These are phyloP conservation scores for Leccinum arenicola DNA, from an alignment of 768 basidiomycete species.

Conservation along the genomic window DNA sequence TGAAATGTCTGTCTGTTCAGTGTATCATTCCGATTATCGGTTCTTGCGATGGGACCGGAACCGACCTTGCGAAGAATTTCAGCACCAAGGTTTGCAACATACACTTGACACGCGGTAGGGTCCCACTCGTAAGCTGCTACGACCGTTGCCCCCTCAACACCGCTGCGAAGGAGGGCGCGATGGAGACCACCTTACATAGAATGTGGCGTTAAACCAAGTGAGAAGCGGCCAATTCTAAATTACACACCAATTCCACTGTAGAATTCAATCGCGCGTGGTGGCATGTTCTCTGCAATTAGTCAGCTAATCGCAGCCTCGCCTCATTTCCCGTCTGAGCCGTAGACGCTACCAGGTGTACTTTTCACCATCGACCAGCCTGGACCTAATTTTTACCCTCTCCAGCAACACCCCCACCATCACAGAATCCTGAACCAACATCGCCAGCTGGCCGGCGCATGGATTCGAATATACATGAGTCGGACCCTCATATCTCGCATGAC, in stretches of 20 bases:
- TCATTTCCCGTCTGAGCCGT: slow-evolving; percentile 6
- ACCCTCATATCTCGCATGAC: slow-evolving; percentile 2
- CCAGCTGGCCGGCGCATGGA: slow-evolving; percentile 8
- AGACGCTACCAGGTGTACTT: not conserved
- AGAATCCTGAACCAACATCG: not conserved
- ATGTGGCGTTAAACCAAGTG: not conserved
- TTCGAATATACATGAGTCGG: not conserved
- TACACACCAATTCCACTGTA: slow-evolving; percentile 73
- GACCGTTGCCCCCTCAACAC: slow-evolving; percentile 41
- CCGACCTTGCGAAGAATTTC: slow-evolving; percentile 40
- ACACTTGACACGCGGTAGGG: slow-evolving; percentile 68
- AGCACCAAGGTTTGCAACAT: slow-evolving; percentile 55
- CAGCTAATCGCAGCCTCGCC: slow-evolving; percentile 20
- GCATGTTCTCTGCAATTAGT: slow-evolving; percentile 11
- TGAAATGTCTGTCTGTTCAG: slow-evolving; percentile 55
- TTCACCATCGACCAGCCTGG: slow-evolving; percentile 8
- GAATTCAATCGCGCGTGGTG: slow-evolving; percentile 50
- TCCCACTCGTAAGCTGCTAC: slow-evolving; percentile 84
- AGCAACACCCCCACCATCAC: not conserved
- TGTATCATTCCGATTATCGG: not conserved
- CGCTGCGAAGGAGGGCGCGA: slow-evolving; percentile 57
- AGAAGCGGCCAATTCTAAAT: not conserved
- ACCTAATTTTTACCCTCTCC: not conserved
- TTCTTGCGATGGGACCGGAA: not conserved
- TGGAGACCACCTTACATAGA: slow-evolving; percentile 62